phyloP scores from a whole-genome alignment of 1,284 basidiomycete genomes.

The Ganoderma resinaceum region DNA sequence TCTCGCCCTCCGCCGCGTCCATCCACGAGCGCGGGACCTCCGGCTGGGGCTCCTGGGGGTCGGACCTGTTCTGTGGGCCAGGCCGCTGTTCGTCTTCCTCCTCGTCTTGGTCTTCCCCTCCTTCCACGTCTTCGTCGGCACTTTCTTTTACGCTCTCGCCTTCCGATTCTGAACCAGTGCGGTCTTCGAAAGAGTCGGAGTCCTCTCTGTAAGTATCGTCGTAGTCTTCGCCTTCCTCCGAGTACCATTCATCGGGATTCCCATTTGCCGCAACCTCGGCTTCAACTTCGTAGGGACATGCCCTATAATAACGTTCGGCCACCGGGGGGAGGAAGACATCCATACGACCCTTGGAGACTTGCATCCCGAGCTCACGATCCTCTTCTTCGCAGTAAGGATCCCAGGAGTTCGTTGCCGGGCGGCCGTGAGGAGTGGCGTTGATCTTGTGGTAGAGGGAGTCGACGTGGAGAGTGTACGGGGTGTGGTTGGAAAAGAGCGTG shows the following conservation, averaged over 20 bases:
- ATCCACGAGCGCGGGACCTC: not conserved
- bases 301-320: not conserved
- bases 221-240: not conserved
- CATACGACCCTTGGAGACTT: conserved; percentile 12
- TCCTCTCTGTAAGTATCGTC: not conserved
- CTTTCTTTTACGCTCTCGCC: not conserved
- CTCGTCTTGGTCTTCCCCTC: not conserved
- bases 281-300: not conserved
- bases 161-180: not conserved
- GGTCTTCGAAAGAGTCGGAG: not conserved
- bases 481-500: conserved; percentile 31
- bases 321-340: conserved; percentile 25
- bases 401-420: conserved; percentile 1
- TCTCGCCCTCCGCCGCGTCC: not conserved
- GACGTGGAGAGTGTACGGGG: conserved; percentile 35
- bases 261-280: not conserved
- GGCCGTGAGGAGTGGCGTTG: not conserved
- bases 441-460: conserved; percentile 27
- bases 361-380: not conserved
- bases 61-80: conserved; percentile 4
- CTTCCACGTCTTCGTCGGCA: not conserved
- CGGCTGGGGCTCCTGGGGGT: not conserved
- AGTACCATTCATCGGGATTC: not conserved
- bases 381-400: not conserved
- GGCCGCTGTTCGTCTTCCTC: not conserved